Base-by-base conservation (phyloP, 2,329 filamentous ascomycete genomes). In the Mycosphaerella sp. region DNA sequence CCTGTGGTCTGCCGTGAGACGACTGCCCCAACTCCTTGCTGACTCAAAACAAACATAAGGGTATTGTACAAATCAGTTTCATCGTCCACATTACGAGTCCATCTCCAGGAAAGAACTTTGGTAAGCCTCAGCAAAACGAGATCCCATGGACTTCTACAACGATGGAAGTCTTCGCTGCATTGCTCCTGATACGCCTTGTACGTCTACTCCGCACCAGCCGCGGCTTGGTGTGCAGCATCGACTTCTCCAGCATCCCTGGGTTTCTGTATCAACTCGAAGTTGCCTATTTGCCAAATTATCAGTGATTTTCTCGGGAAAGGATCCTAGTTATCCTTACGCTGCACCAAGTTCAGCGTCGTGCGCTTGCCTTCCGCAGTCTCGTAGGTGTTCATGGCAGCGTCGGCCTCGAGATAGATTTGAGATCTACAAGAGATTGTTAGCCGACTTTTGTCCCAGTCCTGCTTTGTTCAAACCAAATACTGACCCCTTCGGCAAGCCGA, bases 401-500 rank as follows among this genome's bases (percentile, higher is more conserved):
- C 89, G 43, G 87, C 91, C 71, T 97, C 92, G 47, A 97, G 76
- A 67, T 82, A 89, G 59, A 98, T 78, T 48, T 89, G 76, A 11
- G 89, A 80, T 57, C 91, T 95, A 64, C 57, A 56, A 48, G 26
- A 5, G 34, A 23, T 44, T 29, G 48, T 60, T 42, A 60, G 54
- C 49, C 29, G 17, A 21, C 21, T 21, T 21, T 21, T n/a, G 17
- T 14, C n/a, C 40, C 26, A 38, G 34, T 38, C 34, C 34, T 38
- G 10, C 34, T 11, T 38, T 38, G 10, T n/a, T 38, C 34, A n/a
- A n/a, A 2, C 12, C 4, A 12, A 3, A 52, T 9, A 32, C 29
- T 70, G 74, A 95, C 88, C 92, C 92, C 78, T 96, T 97, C 51
- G 83, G 82, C 72, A 96, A 73, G 66, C 73, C 76, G 67, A 87